A percentile compares a stretch with the other conserved stretches of the same genome.
Conservation (phyloP, 805 yeast species). For the Metschnikowia reukaufii region DNA sequence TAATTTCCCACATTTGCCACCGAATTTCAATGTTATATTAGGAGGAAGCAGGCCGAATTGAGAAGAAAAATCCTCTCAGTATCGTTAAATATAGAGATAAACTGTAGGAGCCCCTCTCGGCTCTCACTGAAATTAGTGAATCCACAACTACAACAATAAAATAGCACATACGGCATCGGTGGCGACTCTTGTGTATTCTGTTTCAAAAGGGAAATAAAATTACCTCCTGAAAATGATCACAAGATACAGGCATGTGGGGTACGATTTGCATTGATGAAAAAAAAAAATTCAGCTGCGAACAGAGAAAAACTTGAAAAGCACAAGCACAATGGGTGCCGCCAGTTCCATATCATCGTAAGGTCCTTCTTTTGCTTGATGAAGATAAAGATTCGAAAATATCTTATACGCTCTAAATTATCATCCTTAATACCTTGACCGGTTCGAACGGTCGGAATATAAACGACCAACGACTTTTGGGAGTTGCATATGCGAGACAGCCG, state of each 20-base stretch:
- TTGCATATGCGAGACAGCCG: slow-evolving; percentile 9
- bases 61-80: background rate
- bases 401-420: background rate
- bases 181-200: slow-evolving; percentile 1
- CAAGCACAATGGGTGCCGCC: background rate
- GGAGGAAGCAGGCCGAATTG: background rate
- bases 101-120: background rate
- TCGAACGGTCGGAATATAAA: slow-evolving; percentile 6
- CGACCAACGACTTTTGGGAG: slow-evolving; percentile 4
- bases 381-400: background rate
- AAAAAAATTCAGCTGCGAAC: background rate
- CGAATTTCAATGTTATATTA: background rate
- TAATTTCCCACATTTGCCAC: background rate
- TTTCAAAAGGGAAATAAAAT: slow-evolving; percentile 7
- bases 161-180: slow-evolving; percentile 2
- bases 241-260: slow-evolving; percentile 6
- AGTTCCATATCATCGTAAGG: background rate
- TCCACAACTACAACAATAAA: background rate
- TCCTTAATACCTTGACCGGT: background rate
- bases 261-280: slow-evolving; percentile 4
- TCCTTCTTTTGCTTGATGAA: background rate
- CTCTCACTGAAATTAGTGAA: background rate
- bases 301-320: background rate
- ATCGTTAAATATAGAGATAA: background rate
- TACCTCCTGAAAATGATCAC: slow-evolving; percentile 3